These are phyloP conservation scores for Prunus padus DNA, from an alignment of 306 rosid species.

Conservation along the genomic window DNA sequence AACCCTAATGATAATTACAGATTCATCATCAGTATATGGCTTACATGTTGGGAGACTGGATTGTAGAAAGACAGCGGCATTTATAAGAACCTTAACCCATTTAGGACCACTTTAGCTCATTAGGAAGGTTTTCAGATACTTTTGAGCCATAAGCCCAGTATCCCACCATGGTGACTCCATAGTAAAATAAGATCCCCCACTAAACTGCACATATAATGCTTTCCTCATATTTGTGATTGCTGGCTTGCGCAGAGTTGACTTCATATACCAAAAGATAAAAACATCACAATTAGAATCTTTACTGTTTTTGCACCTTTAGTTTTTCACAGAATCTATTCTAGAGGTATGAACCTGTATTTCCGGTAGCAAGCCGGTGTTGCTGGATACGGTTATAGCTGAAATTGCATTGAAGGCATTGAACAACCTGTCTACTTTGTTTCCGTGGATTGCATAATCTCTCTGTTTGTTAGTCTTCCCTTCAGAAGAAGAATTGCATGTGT, in stretches of 20 bases:
- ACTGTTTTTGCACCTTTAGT: not conserved
- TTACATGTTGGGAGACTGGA: constrained; percentile 58
- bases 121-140: constrained; percentile 44
- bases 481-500: not conserved
- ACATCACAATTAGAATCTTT: not conserved
- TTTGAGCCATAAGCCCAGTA: constrained; percentile 62
- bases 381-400: constrained; percentile 44
- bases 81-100: constrained; percentile 45
- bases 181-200: constrained; percentile 34
- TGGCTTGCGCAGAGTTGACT: constrained; percentile 56
- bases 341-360: constrained; percentile 46
- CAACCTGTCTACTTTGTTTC: constrained; percentile 39
- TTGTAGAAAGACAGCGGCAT: constrained; percentile 44
- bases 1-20: not conserved
- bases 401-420: constrained; percentile 45
- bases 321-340: no score
- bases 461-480: constrained; percentile 40
- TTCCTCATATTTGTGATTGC: constrained; percentile 55
- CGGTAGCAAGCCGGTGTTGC: constrained; percentile 45
- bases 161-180: constrained; percentile 40
- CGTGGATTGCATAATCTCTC: constrained; percentile 30
- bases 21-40: not conserved
- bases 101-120: constrained; percentile 47
- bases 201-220: constrained; percentile 42
- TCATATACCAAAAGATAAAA: not conserved